phyloP scores from a whole-genome alignment of 2,329 filamentous ascomycete species.

The Eutypella sp. region DNA sequence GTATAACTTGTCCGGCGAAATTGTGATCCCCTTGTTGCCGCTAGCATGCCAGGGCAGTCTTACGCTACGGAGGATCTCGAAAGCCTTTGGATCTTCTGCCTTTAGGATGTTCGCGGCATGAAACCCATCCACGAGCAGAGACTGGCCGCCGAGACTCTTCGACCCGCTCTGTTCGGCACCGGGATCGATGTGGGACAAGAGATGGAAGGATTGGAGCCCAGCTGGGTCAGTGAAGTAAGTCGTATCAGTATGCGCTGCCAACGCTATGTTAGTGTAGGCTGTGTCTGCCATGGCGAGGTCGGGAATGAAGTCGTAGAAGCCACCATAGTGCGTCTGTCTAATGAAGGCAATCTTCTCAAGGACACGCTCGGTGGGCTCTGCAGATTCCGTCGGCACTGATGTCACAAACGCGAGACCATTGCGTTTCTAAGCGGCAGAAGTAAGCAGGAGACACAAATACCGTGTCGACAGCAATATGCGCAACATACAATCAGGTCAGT shows the following conservation, averaged over 20 bases:
- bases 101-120: slow-evolving; percentile 59
- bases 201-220: slow-evolving; percentile 87
- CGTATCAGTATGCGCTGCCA: slow-evolving; percentile 86
- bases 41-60: slow-evolving; percentile 77
- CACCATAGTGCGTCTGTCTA: slow-evolving; percentile 85
- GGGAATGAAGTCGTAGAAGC: slow-evolving; percentile 75
- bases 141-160: slow-evolving; percentile 59
- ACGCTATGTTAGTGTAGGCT: slow-evolving; percentile 80
- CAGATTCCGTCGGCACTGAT: slow-evolving; percentile 57
- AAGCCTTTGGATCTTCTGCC: slow-evolving; percentile 49
- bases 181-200: slow-evolving; percentile 63
- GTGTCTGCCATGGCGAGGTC: slow-evolving; percentile 85
- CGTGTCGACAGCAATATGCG: not conserved
- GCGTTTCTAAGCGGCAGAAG: slow-evolving; percentile 43
- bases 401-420: slow-evolving; percentile 77
- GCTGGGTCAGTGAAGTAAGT: slow-evolving; percentile 94
- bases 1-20: slow-evolving; percentile 64
- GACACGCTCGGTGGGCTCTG: slow-evolving; percentile 67
- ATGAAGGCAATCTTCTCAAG: slow-evolving; percentile 82
- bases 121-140: slow-evolving; percentile 83
- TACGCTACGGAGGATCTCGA: slow-evolving; percentile 49
- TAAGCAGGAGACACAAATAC: not conserved
- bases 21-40: slow-evolving; percentile 78
- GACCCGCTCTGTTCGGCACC: slow-evolving; percentile 12
- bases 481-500: slow-evolving; percentile 54